Evolutionary conservation across 208 protist species (phyloP).

Genomic region (Trypanosoma grayi): DNA sequence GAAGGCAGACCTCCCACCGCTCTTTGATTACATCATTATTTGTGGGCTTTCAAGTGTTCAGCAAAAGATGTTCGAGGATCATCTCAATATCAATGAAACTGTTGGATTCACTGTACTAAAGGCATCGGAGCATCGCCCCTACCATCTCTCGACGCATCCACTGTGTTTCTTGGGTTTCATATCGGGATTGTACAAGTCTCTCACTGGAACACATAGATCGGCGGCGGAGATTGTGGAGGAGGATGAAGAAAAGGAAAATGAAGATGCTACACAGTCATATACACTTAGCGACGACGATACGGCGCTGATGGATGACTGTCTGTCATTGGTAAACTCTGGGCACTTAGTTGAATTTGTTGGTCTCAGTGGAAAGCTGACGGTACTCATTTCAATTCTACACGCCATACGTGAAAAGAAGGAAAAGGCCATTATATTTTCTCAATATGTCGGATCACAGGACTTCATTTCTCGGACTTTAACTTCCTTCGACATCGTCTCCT

Average conservation of each 20-base stretch:
- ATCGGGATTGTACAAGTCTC: constrained; percentile 50
- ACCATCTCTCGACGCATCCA: constrained; percentile 81
- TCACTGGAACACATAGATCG: constrained; percentile 22
- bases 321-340: constrained; percentile 39
- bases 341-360: constrained; percentile 47
- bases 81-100: constrained; percentile 1
- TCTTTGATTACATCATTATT: constrained; percentile 82
- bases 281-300: constrained; percentile 35
- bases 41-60: constrained; percentile 68
- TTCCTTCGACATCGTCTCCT: constrained; percentile 44
- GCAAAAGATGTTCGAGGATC: constrained; percentile 29
- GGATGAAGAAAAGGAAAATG: constrained; percentile 18
- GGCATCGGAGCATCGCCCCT: constrained; percentile 64
- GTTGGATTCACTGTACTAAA: constrained; percentile 19
- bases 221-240: constrained; percentile 5
- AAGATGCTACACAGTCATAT: constrained; percentile 15
- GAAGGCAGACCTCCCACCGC: constrained; percentile 73
- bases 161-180: constrained; percentile 78
- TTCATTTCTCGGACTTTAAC: constrained; percentile 69
- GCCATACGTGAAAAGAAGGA: constrained; percentile 41
- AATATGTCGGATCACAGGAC: constrained; percentile 81
- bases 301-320: constrained; percentile 36
- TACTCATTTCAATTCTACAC: constrained; percentile 59
- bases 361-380: constrained; percentile 77
- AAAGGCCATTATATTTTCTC: constrained; percentile 88